A percentile compares a stretch with the other conserved stretches of the same genome.
phyloP scores from a whole-genome alignment of 2,329 filamentous ascomycete species.

The Monosporascus sp. region DNA sequence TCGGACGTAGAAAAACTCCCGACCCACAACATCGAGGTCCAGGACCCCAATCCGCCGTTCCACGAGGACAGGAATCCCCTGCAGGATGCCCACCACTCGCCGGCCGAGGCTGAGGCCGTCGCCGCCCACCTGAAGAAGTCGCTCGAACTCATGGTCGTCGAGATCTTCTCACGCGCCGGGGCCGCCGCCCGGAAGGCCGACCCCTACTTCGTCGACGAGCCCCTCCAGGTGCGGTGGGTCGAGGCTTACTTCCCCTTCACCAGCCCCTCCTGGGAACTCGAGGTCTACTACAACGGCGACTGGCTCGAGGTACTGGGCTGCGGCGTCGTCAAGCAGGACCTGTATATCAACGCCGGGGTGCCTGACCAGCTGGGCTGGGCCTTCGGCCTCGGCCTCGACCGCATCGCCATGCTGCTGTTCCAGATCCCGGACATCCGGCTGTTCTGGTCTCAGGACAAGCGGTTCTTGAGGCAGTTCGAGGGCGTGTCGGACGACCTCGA shows the following conservation, averaged over 20 bases:
- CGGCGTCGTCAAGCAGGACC: slow-evolving; percentile 78
- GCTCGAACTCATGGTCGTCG: slow-evolving; percentile 82
- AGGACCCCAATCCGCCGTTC: slow-evolving; percentile 76
- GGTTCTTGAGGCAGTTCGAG: slow-evolving; percentile 83
- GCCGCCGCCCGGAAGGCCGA: slow-evolving; percentile 53
- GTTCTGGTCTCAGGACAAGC: slow-evolving; percentile 83
- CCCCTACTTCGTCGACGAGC: slow-evolving; percentile 54
- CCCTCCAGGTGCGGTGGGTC: slow-evolving; percentile 84
- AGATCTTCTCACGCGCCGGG: slow-evolving; percentile 77
- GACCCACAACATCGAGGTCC: slow-evolving; percentile 67
- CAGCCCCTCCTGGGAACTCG: slow-evolving; percentile 89
- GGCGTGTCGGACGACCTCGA: slow-evolving; percentile 49
- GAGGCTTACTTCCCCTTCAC: slow-evolving; percentile 98
- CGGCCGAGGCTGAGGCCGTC: slow-evolving; percentile 76
- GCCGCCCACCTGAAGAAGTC: slow-evolving; percentile 82
- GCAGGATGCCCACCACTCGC: slow-evolving; percentile 64
- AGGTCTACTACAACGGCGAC: slow-evolving; percentile 88
- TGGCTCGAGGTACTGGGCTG: slow-evolving; percentile 97
- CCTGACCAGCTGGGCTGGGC: slow-evolving; percentile 83
- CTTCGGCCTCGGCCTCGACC: slow-evolving; percentile 88
- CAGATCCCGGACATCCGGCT: slow-evolving; percentile 93
- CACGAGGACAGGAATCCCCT: slow-evolving; percentile 78
- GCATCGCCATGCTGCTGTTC: slow-evolving; percentile 96
- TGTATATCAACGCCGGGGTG: slow-evolving; percentile 72
- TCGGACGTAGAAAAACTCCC: slow-evolving; percentile 68